Evolutionary conservation across 768 basidiomycete genomes (phyloP).

Genomic region (Gloeostereum incarnatum): DNA sequence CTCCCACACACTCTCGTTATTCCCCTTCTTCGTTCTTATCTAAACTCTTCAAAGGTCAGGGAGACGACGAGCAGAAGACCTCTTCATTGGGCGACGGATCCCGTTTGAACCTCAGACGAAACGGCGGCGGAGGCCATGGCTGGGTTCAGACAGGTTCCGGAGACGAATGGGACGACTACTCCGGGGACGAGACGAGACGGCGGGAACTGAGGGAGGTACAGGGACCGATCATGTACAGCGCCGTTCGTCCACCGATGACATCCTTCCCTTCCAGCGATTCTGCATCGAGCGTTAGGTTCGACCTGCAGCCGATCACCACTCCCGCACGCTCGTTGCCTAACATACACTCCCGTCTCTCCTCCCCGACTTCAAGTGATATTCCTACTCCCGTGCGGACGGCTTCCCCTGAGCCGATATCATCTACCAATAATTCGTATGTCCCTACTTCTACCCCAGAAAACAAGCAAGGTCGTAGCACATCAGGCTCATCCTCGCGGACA

Average conservation of each 20-base stretch:
- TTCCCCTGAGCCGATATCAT: constrained; percentile 11
- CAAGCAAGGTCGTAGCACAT: constrained; percentile 2
- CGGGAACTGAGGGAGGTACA: background rate
- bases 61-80: too few species aligned
- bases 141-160: constrained; percentile 43
- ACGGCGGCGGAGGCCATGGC: constrained; percentile 23
- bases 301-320: constrained; percentile 11
- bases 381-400: constrained; percentile 13
- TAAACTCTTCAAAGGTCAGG: too few species aligned
- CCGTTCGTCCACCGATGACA: constrained; percentile 10
- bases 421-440: constrained; percentile 6
- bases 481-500: constrained; percentile 22
- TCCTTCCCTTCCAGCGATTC: constrained; percentile 18
- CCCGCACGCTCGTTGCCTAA: constrained; percentile 16
- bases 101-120: constrained; percentile 7
- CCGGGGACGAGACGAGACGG: constrained; percentile 8
- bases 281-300: constrained; percentile 18
- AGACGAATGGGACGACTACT: constrained; percentile 35
- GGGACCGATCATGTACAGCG: background rate
- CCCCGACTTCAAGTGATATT: constrained; percentile 16
- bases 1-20: constrained; percentile 13
- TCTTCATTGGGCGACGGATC: too few species aligned
- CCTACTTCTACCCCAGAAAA: background rate
- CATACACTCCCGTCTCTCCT: constrained; percentile 18
- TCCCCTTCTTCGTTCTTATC: constrained; percentile 8